Base-by-base conservation (phyloP, 345 rosid genomes). In the Firmiana major region DNA sequence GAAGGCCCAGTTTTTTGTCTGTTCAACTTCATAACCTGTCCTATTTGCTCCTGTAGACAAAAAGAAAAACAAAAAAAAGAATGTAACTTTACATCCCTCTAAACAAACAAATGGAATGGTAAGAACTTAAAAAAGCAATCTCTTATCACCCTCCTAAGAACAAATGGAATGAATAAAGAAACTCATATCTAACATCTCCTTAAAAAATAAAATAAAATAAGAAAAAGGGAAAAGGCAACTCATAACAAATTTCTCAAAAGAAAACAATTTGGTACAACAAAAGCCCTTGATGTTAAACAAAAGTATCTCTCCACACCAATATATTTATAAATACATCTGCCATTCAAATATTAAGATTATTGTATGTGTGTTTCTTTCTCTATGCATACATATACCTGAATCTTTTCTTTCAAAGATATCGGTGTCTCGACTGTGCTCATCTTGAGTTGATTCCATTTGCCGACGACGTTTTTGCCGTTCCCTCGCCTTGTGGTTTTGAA, bases 401-500 rank as follows among this genome's bases (percentile, higher is more conserved):
- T 88, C 90, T 82, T 88, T 91, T 81, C 89, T 87, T 76, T 86
- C 89, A n/a, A 83, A 79, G 62, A 79, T 75, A 73, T 92, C 88
- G 1, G 43, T 9, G 3, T 86, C 85, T 26, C 57, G 83, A 15
- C 49, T 73, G 3, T 55, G 75, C 3, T 84, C 83, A 46, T 80
- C 82, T 16, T 51, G 71, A 16, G 71, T 49, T 54, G 86, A 87
- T 77, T 95, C 98, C 93, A 92, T 85, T 77, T 94, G 93, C 63
- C 97, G 92, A 54, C 97, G 89, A 0, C 94, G 90, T 79, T 91
- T 92, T 69, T 89, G 97, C 24, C 97, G 86, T 53, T 93, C 97
- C 38, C 99, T 87, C 5, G 98, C 97, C 88, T 94, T 94, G 81
- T 94, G 98, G 78, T 94, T 94, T 77, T 94, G 98, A 67, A 94